Conservation (phyloP, 257 asterid species). For the Salvia miltiorrhiza region DNA sequence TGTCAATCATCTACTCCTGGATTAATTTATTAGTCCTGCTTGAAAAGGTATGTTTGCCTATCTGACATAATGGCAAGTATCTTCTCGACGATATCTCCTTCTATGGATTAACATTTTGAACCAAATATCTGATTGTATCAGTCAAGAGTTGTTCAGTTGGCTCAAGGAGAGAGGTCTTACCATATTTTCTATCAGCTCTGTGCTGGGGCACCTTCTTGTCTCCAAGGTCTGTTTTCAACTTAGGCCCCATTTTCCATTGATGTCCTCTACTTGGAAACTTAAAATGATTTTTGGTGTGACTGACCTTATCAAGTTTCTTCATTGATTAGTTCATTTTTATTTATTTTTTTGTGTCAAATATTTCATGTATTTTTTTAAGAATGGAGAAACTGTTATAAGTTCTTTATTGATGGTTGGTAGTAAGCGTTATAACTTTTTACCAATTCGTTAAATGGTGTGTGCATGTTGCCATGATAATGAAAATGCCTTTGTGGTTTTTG, state of each 20-base stretch:
- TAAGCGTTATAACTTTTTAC: background rate
- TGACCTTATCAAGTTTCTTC: slow-evolving; percentile 7
- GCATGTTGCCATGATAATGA: background rate
- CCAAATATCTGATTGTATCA: slow-evolving; percentile 41
- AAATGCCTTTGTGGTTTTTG: background rate
- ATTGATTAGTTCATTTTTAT: slow-evolving; percentile 3
- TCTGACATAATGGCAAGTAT: slow-evolving; percentile 12
- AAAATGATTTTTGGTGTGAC: background rate
- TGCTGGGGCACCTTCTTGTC: slow-evolving; percentile 79
- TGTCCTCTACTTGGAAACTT: background rate
- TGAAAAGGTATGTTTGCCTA: slow-evolving; percentile 68
- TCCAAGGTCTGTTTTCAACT: slow-evolving; percentile 55
- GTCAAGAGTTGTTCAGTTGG: slow-evolving; percentile 87
- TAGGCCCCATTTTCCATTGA: background rate
- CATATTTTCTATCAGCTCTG: slow-evolving; percentile 95
- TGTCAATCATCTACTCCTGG: slow-evolving; percentile 30
- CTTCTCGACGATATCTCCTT: slow-evolving; percentile 22
- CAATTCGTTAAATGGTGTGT: background rate
- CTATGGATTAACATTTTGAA: slow-evolving; percentile 29
- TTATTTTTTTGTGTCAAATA: too few species aligned
- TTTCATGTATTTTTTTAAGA: too few species aligned
- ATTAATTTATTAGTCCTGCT: slow-evolving; percentile 56
- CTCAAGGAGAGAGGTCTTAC: slow-evolving; percentile 79
- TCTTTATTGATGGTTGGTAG: background rate
- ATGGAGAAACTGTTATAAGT: background rate